A percentile compares a stretch with the other conserved stretches of the same genome.
Evolutionary conservation across 176 grass and related monocot genomes (phyloP).

Genomic region (Cymbopogon citratus): DNA sequence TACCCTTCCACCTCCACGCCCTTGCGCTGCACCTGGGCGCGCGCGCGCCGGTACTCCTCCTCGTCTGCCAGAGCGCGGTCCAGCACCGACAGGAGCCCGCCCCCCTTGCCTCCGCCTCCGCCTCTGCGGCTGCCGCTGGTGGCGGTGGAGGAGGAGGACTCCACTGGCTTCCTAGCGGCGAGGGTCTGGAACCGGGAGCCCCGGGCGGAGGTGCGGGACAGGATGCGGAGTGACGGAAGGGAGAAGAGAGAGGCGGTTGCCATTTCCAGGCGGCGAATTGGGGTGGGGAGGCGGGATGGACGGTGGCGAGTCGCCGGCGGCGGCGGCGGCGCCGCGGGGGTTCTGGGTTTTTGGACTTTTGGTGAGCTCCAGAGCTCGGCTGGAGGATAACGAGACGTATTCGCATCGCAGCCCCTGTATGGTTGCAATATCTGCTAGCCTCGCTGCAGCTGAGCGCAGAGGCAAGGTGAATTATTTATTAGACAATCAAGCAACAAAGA

Average conservation of each 20-base stretch:
- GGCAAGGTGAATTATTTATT: background rate
- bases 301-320: slow-evolving; percentile 13
- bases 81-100: slow-evolving; percentile 51
- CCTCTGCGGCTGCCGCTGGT: background rate
- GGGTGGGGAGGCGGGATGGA: slow-evolving; percentile 6
- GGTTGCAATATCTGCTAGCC: background rate
- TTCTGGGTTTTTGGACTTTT: slow-evolving; percentile 32
- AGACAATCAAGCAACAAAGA: background rate
- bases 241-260: slow-evolving; percentile 42
- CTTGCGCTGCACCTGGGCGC: slow-evolving; percentile 75
- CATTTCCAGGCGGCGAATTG: slow-evolving; percentile 19
- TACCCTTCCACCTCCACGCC: slow-evolving; percentile 84
- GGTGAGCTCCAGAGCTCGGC: background rate
- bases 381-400: slow-evolving; percentile 30
- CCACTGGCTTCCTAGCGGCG: slow-evolving; percentile 37
- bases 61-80: slow-evolving; percentile 77
- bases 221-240: slow-evolving; percentile 9
- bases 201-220: background rate
- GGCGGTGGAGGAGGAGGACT: slow-evolving; percentile 13
- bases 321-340: background rate
- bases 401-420: background rate
- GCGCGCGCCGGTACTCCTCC: slow-evolving; percentile 83
- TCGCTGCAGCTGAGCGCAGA: background rate
- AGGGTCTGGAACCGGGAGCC: slow-evolving; percentile 28
- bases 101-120: background rate